Evolutionary conservation across 352 stramenopile genomes (phyloP), one percentile per base, ranked within the genome.

Genomic region (Blastocystis sp.): DNA sequence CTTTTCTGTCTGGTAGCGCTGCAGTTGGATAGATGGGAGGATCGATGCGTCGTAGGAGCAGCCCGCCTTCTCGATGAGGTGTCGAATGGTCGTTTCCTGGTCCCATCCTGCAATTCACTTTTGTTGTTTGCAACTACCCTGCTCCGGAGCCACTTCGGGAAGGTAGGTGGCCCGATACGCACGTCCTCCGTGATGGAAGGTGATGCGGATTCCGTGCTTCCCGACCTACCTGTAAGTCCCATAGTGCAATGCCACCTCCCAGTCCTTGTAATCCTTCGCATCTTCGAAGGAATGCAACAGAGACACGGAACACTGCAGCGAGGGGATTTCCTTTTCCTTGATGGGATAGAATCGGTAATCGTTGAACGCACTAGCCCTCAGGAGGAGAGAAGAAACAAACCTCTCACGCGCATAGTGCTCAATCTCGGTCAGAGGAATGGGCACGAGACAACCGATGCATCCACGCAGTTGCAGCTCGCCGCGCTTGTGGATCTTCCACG

Each of bases 261-360:
- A 71, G 38, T 71, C 64, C 64, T n/a, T 71, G n/a, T 40, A 45
- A 71, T 71, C 64, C 19, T 40, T 71, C n/a, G 19, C 64, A 71
- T 71, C 64, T 40, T 71, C 64, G 38, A 71, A 71, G n/a, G 38
- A 40, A 23, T 71, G 45, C 21, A 71, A 40, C 17, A 71, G 45
- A 23, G 64, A 71, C 38, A 71, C 64, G 38, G 64, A 52, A 40
- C 64, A 71, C n/a, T 71, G 64, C 64, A 71, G 38, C 38, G 34
- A 45, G 34, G 38, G 38, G 9, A 71, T 38, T 40, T 71, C 64
- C 14, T 9, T n/a, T 52, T 21, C 34, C 19, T 3, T 4, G 9
- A 71, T 71, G 38, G 64, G 64, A 40, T 38, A n/a, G 64, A 71
- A 71, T 4, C 64, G 14, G 14, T 40, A 45, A 71, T 71, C 64